Evolutionary conservation across 2,329 filamentous ascomycete species (phyloP).

Genomic region (Aureobasidium vineae): DNA sequence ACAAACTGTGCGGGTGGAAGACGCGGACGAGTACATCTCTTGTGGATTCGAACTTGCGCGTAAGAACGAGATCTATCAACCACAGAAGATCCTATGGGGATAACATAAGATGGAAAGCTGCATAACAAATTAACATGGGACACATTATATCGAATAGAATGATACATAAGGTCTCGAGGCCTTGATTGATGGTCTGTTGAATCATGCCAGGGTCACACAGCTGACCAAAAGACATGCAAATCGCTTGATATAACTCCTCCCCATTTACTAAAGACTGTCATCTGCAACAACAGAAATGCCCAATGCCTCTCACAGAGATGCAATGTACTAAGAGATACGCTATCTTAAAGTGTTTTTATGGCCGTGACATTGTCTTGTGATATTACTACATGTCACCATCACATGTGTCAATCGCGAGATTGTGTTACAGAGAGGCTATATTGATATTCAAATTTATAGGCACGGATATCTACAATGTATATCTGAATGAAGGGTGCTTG

Average conservation of each 20-base stretch:
- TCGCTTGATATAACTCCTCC: neutral
- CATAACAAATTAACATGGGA: neutral
- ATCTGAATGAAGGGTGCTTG: conserved; percentile 42
- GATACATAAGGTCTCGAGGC: neutral
- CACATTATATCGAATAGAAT: neutral
- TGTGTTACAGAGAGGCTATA: too few species aligned
- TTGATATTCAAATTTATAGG: too few species aligned
- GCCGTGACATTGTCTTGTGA: too few species aligned
- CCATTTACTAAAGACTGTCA: too few species aligned
- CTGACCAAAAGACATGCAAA: neutral
- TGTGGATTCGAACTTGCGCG: neutral
- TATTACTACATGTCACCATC: too few species aligned
- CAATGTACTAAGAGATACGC: too few species aligned
- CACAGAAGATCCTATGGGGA: neutral
- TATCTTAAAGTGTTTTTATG: too few species aligned
- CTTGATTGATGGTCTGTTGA: neutral
- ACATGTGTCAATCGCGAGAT: too few species aligned
- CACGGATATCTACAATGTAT: conserved; percentile 32
- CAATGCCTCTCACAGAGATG: too few species aligned
- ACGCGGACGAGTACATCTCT: neutral
- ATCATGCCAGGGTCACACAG: neutral
- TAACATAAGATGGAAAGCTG: neutral
- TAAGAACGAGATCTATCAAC: neutral
- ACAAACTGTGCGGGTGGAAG: neutral
- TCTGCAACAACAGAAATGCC: too few species aligned